Base-by-base conservation (phyloP, 352 stramenopile species). In the Phytophthora kernoviae region DNA sequence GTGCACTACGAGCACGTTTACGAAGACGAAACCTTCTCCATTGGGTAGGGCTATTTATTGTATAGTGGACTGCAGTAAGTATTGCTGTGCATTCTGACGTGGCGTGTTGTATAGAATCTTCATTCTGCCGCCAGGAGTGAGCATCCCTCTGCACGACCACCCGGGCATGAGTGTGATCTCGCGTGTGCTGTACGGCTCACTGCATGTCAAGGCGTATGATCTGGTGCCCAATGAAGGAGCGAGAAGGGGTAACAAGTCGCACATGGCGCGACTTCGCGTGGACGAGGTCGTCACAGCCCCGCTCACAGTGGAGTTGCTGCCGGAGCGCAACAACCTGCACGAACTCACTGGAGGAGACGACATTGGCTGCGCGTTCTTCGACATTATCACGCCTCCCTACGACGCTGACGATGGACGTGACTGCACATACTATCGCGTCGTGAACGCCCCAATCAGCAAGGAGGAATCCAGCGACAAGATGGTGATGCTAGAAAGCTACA, bases 301-400 rank as follows among this genome's bases (percentile, higher is more conserved):
- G 2, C 56, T 74, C 68, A 93, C 84, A 46, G 88, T 71, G 18
- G 81, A 89, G 51, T 60, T 95, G 68, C 64, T 89, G 34, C 86
- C 86, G 3, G 71, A 87, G 53, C 66, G 59, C 33, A 79, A 82
- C 47, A 95, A 95, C 62, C 54, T 95, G 45, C 86, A 95, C 54
- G 73, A 95, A 54, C 81, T 95, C 24, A 65, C 90, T 15, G 83
- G 80, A n/a, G 84, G 78, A 8, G 68, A 70, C 21, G 72, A 79
- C n/a, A 70, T 85, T 41, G 86, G 86, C 21, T 95, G 86, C 46
- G 86, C 86, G 4, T 88, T 95, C 54, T 84, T 95, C 37, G 86
- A 95, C 74, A 91, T 95, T 51, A 81, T 93, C 46, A 92, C 84
- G 18, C 86, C 86, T n/a, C 86, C 86, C 4, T 95, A 95, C 60